phyloP scores from a whole-genome alignment of 768 basidiomycete species.

The Collybia sordida region DNA sequence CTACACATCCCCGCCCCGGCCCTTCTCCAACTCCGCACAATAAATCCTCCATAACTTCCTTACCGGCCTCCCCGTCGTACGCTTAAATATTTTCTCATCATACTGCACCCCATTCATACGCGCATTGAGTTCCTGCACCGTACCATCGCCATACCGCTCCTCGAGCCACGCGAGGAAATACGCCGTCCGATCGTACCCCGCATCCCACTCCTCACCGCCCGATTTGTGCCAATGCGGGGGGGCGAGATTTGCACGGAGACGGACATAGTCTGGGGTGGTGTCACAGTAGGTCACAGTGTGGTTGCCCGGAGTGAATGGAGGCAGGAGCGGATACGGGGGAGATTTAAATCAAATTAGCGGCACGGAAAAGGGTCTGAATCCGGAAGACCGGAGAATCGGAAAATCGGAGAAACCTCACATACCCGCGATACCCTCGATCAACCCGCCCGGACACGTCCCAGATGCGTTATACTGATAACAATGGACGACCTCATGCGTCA shows the following conservation, averaged over 20 bases:
- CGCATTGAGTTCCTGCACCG: constrained; percentile 58
- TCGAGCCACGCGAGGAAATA: constrained; percentile 77
- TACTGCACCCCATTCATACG: constrained; percentile 49
- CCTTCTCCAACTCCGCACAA: constrained; percentile 33
- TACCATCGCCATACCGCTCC: constrained; percentile 47
- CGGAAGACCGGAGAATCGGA: background rate
- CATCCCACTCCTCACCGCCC: constrained; percentile 62
- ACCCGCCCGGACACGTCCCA: constrained; percentile 62
- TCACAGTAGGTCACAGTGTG: no score
- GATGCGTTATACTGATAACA: constrained; percentile 71
- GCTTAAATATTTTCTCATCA: constrained; percentile 49
- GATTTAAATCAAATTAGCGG: background rate
- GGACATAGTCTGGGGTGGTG: constrained; percentile 84
- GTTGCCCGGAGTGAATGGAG: no score
- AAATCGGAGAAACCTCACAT: constrained; percentile 7
- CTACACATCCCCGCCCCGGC: no score
- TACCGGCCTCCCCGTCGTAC: constrained; percentile 51
- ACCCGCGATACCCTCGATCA: constrained; percentile 84
- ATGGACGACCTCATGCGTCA: constrained; percentile 77
- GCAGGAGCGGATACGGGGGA: background rate
- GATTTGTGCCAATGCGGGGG: constrained; percentile 72
- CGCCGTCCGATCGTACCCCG: constrained; percentile 71
- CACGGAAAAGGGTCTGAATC: no score
- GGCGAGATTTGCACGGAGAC: constrained; percentile 52
- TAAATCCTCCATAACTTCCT: constrained; percentile 61